A percentile compares a stretch with the other conserved stretches of the same genome.
Evolutionary conservation across 1,139 yeast species (phyloP).

Genomic region (Candida albicans): DNA sequence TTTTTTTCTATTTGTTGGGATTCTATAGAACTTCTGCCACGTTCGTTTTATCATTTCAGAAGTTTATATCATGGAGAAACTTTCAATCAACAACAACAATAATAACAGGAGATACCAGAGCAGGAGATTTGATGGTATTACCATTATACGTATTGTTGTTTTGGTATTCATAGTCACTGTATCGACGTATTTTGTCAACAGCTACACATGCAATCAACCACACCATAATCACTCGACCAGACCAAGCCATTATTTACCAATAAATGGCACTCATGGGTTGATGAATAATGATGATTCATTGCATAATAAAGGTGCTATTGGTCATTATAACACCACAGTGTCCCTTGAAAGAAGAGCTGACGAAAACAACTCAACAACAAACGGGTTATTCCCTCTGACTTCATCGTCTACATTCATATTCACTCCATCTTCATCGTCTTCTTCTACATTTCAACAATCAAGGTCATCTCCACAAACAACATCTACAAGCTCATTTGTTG

Average conservation of each 20-base stretch:
- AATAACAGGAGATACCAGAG: not conserved
- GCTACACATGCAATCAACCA: constrained; percentile 1
- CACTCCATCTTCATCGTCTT: constrained; percentile 8
- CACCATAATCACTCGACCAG: not conserved
- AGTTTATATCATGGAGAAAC: not conserved
- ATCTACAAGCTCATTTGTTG: too few species aligned
- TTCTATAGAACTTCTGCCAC: too few species aligned
- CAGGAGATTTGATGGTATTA: not conserved
- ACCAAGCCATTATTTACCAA: not conserved
- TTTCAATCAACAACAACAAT: not conserved
- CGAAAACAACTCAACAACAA: constrained; percentile 8
- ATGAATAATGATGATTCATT: not conserved
- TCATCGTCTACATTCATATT: constrained; percentile 19
- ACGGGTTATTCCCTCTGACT: constrained; percentile 1
- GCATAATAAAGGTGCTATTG: not conserved
- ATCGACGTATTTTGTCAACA: not conserved
- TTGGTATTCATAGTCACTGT: not conserved
- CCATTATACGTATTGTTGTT: not conserved
- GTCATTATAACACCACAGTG: not conserved
- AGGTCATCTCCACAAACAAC: too few species aligned
- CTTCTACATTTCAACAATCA: not conserved
- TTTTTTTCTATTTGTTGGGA: too few species aligned
- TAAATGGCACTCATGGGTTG: not conserved
- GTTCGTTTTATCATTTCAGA: too few species aligned
- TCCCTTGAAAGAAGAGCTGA: constrained; percentile 9